A percentile compares a stretch with the other conserved stretches of the same genome.
Conservation (phyloP, 2,329 filamentous ascomycete genomes). For the Tympanopsis confertula region DNA sequence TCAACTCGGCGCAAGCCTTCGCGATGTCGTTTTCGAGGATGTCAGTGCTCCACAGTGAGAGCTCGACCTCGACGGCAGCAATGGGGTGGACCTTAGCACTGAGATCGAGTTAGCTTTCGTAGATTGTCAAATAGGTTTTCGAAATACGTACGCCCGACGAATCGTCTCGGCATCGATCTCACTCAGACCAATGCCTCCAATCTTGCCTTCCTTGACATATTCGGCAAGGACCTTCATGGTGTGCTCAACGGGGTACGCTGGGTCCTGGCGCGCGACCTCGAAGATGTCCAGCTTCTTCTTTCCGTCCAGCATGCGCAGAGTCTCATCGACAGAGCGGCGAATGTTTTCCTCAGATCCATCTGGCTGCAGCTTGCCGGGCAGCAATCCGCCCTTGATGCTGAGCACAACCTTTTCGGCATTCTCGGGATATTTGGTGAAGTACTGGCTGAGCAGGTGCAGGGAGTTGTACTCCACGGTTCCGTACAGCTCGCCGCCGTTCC, state of each 20-base stretch:
- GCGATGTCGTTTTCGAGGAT: slow-evolving; percentile 39
- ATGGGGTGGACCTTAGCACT: slow-evolving; percentile 27
- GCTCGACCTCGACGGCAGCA: slow-evolving; percentile 40
- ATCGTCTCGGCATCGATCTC: slow-evolving; percentile 36
- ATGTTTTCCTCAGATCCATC: slow-evolving; percentile 1
- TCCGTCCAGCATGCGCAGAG: slow-evolving; percentile 30
- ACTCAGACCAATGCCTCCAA: slow-evolving; percentile 42
- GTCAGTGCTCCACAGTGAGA: slow-evolving; percentile 39
- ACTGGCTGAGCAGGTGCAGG: slow-evolving; percentile 36
- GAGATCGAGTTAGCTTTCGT: background rate
- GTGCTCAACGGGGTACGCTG: background rate
- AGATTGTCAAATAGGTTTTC: background rate
- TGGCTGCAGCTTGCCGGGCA: slow-evolving; percentile 1
- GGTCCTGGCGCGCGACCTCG: slow-evolving; percentile 2
- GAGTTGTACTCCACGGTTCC: slow-evolving; percentile 17
- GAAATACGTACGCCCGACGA: slow-evolving; percentile 29
- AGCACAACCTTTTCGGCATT: slow-evolving; percentile 36
- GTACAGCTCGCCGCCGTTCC: slow-evolving; percentile 36
- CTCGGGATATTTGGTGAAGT: slow-evolving; percentile 35
- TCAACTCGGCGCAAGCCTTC: slow-evolving; percentile 43
- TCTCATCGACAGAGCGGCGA: slow-evolving; percentile 12
- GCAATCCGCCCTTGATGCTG: slow-evolving; percentile 33
- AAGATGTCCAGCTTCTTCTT: slow-evolving; percentile 32
- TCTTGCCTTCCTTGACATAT: slow-evolving; percentile 31
- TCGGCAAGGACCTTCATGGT: slow-evolving; percentile 8